A percentile compares a stretch with the other conserved stretches of the same genome.
Evolutionary conservation across 495 filamentous ascomycete species (phyloP).

Genomic region (Viridothelium virens): DNA sequence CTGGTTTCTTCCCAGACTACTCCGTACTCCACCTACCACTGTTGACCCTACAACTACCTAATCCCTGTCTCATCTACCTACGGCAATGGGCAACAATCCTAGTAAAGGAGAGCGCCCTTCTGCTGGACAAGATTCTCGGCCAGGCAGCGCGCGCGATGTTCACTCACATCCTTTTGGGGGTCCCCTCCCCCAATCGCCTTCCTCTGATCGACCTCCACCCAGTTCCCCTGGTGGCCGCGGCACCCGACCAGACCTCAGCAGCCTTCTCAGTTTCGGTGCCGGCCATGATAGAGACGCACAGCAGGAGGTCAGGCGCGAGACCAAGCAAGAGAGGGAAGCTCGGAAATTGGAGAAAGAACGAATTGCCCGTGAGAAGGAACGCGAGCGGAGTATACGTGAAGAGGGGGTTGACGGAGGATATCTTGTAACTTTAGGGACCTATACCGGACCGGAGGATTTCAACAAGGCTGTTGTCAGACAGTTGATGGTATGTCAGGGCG

Average conservation of each 20-base stretch:
- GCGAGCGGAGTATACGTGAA: slow-evolving; percentile 86
- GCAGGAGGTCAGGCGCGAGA: slow-evolving; percentile 50
- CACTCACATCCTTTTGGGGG: slow-evolving; percentile 20
- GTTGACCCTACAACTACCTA: not conserved
- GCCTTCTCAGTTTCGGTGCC: slow-evolving; percentile 30
- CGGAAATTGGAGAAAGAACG: slow-evolving; percentile 78
- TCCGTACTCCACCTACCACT: not conserved
- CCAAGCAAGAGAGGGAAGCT: slow-evolving; percentile 83
- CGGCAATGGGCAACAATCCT: slow-evolving; percentile 38
- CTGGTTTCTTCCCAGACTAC: not conserved
- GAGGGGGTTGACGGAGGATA: slow-evolving; percentile 93
- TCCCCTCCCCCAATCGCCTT: not conserved
- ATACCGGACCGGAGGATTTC: slow-evolving; percentile 87
- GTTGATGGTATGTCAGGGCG: slow-evolving; percentile 62
- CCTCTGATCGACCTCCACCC: not conserved
- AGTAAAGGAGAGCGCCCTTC: slow-evolving; percentile 32
- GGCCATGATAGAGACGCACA: slow-evolving; percentile 25
- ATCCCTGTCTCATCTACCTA: not conserved
- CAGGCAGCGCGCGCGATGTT: slow-evolving; percentile 20
- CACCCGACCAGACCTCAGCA: slow-evolving; percentile 34
- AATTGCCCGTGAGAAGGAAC: slow-evolving; percentile 61
- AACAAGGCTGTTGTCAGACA: slow-evolving; percentile 85
- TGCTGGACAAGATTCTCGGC: slow-evolving; percentile 22
- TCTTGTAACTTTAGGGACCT: slow-evolving; percentile 88
- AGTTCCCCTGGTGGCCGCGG: slow-evolving; percentile 20